A percentile compares a stretch with the other conserved stretches of the same genome.
phyloP scores from a whole-genome alignment of 2,329 filamentous ascomycete species.

The Aureobasidium pullulans region DNA sequence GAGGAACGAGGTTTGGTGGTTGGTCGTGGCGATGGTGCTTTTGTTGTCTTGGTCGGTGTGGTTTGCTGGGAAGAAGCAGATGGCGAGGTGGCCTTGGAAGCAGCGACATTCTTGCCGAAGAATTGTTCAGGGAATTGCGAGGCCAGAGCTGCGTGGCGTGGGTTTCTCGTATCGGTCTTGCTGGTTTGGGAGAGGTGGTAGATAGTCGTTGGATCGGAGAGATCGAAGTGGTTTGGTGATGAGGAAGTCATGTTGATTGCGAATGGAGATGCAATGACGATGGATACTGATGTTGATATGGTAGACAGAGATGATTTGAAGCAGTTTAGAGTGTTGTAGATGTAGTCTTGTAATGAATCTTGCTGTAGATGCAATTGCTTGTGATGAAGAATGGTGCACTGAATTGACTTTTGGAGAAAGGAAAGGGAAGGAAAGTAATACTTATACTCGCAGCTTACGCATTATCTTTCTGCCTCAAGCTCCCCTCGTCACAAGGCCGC shows the following conservation, averaged over 20 bases:
- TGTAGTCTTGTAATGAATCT: too few relatives aligned
- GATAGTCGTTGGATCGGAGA: background rate
- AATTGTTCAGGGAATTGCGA: background rate
- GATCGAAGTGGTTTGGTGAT: background rate
- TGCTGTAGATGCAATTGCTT: too few relatives aligned
- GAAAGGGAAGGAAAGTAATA: background rate
- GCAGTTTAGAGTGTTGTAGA: too few relatives aligned
- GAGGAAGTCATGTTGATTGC: background rate
- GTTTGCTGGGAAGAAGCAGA: background rate
- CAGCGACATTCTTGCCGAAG: background rate
- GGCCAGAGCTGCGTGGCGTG: background rate
- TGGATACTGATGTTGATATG: background rate
- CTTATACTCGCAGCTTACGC: background rate
- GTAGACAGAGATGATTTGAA: background rate
- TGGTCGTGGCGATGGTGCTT: too few relatives aligned
- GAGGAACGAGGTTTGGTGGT: too few relatives aligned
- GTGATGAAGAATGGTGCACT: too few relatives aligned
- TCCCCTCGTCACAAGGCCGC: background rate
- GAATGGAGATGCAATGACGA: background rate
- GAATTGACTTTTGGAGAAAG: too few relatives aligned
- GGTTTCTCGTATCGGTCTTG: background rate
- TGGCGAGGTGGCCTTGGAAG: background rate
- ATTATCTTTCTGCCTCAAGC: too few relatives aligned
- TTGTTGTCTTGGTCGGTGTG: background rate
- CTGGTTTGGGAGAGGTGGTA: background rate